These are phyloP conservation scores for Cercophora newfieldiana DNA, from an alignment of 495 filamentous ascomycete species.

Conservation along the genomic window DNA sequence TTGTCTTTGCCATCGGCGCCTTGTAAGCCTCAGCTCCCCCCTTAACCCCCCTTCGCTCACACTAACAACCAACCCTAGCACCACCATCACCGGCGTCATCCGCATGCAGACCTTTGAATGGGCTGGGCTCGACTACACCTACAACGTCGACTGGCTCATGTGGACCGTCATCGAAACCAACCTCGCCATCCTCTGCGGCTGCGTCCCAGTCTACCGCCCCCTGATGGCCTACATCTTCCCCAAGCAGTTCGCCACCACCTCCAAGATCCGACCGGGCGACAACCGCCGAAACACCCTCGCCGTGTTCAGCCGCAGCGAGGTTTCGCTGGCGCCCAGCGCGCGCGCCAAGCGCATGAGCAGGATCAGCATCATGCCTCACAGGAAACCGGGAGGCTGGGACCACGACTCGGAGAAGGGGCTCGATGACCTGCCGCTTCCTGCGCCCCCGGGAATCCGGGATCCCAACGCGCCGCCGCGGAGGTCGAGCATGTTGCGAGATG, in stretches of 20 bases:
- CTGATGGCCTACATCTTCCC: conserved; percentile 16
- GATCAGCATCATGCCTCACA: neutral
- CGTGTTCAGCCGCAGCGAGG: neutral
- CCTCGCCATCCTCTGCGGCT: conserved; percentile 21
- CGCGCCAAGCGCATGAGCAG: neutral
- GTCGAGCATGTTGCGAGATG: conserved; percentile 12
- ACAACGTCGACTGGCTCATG: conserved; percentile 4
- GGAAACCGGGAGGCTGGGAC: neutral
- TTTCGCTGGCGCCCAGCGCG: neutral
- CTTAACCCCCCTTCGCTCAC: neutral
- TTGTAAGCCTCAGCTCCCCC: conserved; percentile 18
- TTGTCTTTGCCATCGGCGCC: conserved; percentile 17
- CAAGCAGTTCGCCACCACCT: neutral
- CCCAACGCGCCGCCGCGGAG: neutral
- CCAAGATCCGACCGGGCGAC: conserved; percentile 1
- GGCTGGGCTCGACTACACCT: neutral
- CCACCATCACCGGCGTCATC: conserved; percentile 14
- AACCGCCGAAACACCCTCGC: conserved; percentile 5
- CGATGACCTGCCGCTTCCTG: conserved; percentile 7
- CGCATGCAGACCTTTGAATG: conserved; percentile 12
- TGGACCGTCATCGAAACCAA: conserved; percentile 21
- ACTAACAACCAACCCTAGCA: neutral
- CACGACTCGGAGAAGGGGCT: conserved; percentile 1
- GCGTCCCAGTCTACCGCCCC: conserved; percentile 17
- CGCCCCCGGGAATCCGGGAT: neutral